Conservation (phyloP, 768 basidiomycete genomes). For the Pilatotrama ljubarskyi region DNA sequence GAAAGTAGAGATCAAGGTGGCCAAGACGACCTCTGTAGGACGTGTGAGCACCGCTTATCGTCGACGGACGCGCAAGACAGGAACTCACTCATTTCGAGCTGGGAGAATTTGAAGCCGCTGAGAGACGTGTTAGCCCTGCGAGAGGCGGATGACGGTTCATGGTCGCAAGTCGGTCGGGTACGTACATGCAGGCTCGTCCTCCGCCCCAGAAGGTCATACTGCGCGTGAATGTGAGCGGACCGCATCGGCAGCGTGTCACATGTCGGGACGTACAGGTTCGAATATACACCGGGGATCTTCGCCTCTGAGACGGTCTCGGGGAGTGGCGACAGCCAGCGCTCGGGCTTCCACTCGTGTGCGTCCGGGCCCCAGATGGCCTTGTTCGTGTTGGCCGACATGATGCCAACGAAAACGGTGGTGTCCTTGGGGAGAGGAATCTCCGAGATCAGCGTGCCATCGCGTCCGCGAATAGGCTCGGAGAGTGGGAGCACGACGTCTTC, state of each 20-base stretch:
- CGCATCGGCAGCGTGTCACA: not conserved
- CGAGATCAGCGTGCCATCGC: constrained; percentile 16
- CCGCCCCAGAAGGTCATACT: constrained; percentile 50
- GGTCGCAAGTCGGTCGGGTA: not conserved
- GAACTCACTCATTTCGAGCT: constrained; percentile 25
- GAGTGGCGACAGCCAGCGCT: constrained; percentile 39
- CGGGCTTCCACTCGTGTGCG: constrained; percentile 43
- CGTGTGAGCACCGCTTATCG: not conserved
- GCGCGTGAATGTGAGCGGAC: not conserved
- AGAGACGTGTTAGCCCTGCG: not conserved
- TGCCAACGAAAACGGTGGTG: constrained; percentile 38
- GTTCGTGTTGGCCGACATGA: constrained; percentile 41
- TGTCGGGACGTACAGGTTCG: too few species aligned
- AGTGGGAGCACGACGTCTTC: constrained; percentile 46
- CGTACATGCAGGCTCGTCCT: constrained; percentile 47
- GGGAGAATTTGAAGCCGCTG: constrained; percentile 25
- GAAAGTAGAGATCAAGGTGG: constrained; percentile 11
- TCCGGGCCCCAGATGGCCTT: constrained; percentile 45
- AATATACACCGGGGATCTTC: constrained; percentile 21
- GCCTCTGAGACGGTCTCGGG: constrained; percentile 15
- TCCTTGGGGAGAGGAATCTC: constrained; percentile 40
- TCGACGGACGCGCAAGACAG: not conserved
- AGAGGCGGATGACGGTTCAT: not conserved
- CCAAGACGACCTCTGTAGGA: constrained; percentile 12
- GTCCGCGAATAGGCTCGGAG: constrained; percentile 19